A percentile compares a stretch with the other conserved stretches of the same genome.
Conservation (phyloP, 495 filamentous ascomycete genomes). For the Penicillium coffeae region DNA sequence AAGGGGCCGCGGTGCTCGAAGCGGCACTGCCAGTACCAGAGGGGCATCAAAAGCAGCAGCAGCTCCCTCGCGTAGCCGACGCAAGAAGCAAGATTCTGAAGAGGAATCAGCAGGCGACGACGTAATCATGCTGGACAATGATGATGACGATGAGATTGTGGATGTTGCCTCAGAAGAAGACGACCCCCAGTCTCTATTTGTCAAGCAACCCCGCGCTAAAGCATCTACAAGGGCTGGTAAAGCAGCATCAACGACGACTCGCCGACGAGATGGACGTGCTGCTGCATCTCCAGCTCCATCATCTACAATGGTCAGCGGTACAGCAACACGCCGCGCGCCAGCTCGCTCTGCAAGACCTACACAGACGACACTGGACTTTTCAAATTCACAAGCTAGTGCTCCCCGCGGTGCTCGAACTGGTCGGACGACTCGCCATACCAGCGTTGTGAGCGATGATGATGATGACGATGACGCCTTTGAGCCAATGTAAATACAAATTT, state of each 20-base stretch:
- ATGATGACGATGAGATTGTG: constrained; percentile 58
- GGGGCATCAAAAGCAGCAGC: constrained; percentile 38
- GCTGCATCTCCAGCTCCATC: constrained; percentile 45
- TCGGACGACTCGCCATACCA: constrained; percentile 36
- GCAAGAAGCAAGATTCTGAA: constrained; percentile 49
- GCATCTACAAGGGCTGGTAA: constrained; percentile 23
- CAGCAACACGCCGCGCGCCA: constrained; percentile 31
- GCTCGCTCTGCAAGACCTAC: constrained; percentile 29
- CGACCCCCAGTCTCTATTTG: constrained; percentile 50
- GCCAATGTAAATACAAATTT: constrained; percentile 27
- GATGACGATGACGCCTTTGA: constrained; percentile 85
- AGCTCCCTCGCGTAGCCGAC: constrained; percentile 33
- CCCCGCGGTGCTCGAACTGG: constrained; percentile 41
- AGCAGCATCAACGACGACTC: constrained; percentile 25
- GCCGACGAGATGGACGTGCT: constrained; percentile 25
- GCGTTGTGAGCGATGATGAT: constrained; percentile 67
- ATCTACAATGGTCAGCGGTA: constrained; percentile 35
- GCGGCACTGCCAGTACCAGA: constrained; percentile 37
- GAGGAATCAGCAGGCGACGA: constrained; percentile 63
- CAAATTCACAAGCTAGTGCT: constrained; percentile 52
- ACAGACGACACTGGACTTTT: constrained; percentile 74
- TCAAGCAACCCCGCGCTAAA: constrained; percentile 46
- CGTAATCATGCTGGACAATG: constrained; percentile 57
- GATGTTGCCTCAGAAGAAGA: constrained; percentile 34
- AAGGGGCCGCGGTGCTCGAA: constrained; percentile 46